A percentile compares a stretch with the other conserved stretches of the same genome.
phyloP scores from a whole-genome alignment of 345 rosid species.

The Eutrema japonicum region DNA sequence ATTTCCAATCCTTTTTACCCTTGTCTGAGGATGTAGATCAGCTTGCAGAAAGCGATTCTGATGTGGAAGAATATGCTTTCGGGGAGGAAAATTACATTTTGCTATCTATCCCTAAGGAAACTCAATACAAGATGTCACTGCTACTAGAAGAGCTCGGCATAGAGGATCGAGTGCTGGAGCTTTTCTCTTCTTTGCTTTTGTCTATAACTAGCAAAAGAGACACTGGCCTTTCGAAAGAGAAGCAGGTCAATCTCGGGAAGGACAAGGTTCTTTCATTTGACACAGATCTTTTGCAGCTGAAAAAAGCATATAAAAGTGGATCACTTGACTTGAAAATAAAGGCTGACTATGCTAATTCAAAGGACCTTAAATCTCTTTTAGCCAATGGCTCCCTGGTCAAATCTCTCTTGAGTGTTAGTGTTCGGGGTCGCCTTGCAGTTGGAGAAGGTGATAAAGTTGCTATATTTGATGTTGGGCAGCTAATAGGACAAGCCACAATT shows the following conservation, averaged over 20 bases:
- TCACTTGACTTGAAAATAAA: slow-evolving; percentile 96
- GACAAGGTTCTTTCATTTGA: slow-evolving; percentile 82
- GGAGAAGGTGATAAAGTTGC: slow-evolving; percentile 99
- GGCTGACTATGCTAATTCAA: slow-evolving; percentile 90
- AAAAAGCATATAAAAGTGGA: slow-evolving; percentile 96
- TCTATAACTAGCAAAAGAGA: slow-evolving; percentile 77
- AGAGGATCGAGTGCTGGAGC: slow-evolving; percentile 72
- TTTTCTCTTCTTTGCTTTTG: slow-evolving; percentile 78
- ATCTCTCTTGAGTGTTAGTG: slow-evolving; percentile 90
- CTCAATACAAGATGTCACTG: slow-evolving; percentile 62
- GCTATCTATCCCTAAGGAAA: slow-evolving; percentile 75
- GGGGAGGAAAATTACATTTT: slow-evolving; percentile 60
- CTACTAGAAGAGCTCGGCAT: slow-evolving; percentile 82
- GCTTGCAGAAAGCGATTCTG: slow-evolving; percentile 90
- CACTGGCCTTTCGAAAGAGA: slow-evolving; percentile 66
- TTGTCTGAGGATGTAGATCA: slow-evolving; percentile 80
- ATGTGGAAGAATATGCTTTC: slow-evolving; percentile 75
- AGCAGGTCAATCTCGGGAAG: slow-evolving; percentile 66
- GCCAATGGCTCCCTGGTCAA: slow-evolving; percentile 89
- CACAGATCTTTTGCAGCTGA: slow-evolving; percentile 84
- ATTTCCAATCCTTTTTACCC: slow-evolving; percentile 75
- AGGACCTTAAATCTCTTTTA: slow-evolving; percentile 87
- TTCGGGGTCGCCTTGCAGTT: slow-evolving; percentile 97
- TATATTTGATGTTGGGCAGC: slow-evolving; percentile 89
- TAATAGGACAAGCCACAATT: slow-evolving; percentile 88